Base-by-base conservation (phyloP, 140 eudicot genomes). In the Anethum foeniculum region DNA sequence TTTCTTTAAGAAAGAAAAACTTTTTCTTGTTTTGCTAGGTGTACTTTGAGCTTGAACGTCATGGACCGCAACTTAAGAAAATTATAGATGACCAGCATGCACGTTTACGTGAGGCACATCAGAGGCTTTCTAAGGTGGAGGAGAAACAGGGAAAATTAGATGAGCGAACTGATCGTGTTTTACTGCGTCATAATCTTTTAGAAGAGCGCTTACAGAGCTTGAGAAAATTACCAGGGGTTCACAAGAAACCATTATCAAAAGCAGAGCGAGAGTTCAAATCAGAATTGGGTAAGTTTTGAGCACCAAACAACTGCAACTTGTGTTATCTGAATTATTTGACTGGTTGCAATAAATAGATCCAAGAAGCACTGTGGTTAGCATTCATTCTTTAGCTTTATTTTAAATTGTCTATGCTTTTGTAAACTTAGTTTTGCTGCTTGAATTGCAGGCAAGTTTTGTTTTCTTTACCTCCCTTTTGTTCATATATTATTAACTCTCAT, bases 201-300 rank as follows among this genome's bases (percentile, higher is more conserved):
- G 98, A 94, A 86, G 92, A 85, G 74, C 96, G 97, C 52, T 73
- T 92, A 80, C 83, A 83, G 27, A 86, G 44, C 51, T 82, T 94
- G 83, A 86, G 93, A 90, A 84, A 82, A 54, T 78, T 95, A 76
- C 95, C 92, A 4, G 97, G 92, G 62, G 76, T 84, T 67, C 97
- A 88, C 77, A 92, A 88, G 90, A 95, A 87, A 83, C 97, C 97
- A 49, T 85, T 92, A 81, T 93, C 96, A 6, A 89, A 91, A 86
- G 99, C 99, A 18, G 99, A 95, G 85, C 85, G 86, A 77, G 97
- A 95, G 79, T 95, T 95, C 90, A 95, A 92, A 85, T 83, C 81
- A 71, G 97, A 95, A 88, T 92, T 95, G 51, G 99, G 97, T 94
- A 85, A 87, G 82, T 56, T 41, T 62, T 19, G 4, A 21, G 80